Evolutionary conservation across 2,329 filamentous ascomycete genomes (phyloP).

Genomic region (Aspergillus eucalypticola): DNA sequence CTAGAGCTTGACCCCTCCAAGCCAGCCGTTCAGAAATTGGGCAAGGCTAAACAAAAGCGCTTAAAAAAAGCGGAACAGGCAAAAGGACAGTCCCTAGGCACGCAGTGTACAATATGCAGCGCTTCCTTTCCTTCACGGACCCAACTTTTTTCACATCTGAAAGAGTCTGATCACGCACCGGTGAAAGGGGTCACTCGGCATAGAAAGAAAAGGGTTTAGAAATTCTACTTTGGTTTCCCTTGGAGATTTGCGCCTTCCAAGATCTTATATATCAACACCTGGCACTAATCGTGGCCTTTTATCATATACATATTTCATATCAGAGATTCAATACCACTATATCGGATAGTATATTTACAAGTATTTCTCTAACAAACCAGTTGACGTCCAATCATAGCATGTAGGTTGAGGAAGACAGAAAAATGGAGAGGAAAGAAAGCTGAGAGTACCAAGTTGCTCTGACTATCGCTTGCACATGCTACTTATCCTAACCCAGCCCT

Average conservation of each 20-base stretch:
- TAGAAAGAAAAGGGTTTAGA: neutral
- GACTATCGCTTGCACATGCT: neutral
- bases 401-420: no score
- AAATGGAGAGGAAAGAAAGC: neutral
- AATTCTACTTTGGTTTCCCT: neutral
- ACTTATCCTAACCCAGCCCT: conserved; percentile 74
- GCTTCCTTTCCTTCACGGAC: conserved; percentile 74
- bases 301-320: no score
- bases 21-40: conserved; percentile 36
- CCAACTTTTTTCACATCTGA: conserved; percentile 72
- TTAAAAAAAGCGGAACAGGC: conserved; percentile 48
- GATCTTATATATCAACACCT: no score
- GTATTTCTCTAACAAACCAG: no score
- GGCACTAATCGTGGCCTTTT: no score
- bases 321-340: no score
- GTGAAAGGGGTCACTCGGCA: conserved; percentile 25
- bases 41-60: conserved; percentile 57
- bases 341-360: no score
- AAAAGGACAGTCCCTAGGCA: conserved; percentile 37
- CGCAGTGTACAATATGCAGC: conserved; percentile 76
- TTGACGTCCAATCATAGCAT: no score
- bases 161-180: conserved; percentile 65
- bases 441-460: neutral
- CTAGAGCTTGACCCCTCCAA: conserved; percentile 22
- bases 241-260: no score